phyloP scores from a whole-genome alignment of 257 asterid species.

The Solanum pennellii region DNA sequence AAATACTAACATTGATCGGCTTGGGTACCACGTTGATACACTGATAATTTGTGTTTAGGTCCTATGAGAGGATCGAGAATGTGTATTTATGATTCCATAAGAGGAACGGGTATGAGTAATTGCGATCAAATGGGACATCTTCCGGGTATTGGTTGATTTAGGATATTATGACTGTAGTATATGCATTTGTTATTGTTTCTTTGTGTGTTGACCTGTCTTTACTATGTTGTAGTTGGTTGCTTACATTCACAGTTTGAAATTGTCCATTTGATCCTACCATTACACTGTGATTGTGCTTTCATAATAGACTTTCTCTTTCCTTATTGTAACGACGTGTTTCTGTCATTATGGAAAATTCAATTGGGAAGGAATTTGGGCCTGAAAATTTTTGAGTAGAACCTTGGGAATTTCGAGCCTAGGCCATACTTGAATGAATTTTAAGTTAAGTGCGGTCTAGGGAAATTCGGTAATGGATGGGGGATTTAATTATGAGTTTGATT shows the following conservation, averaged over 20 bases:
- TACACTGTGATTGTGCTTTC: background rate
- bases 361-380: too few relatives aligned
- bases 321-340: too few relatives aligned
- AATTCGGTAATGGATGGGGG: too few relatives aligned
- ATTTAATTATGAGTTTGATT: too few relatives aligned
- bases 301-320: background rate
- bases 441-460: too few relatives aligned
- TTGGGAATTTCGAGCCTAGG: too few relatives aligned
- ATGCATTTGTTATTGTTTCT: background rate
- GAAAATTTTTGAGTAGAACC: too few relatives aligned
- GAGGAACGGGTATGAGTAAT: background rate
- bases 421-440: too few relatives aligned
- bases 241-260: background rate
- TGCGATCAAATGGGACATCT: too few relatives aligned
- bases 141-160: background rate
- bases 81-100: background rate
- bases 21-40: background rate
- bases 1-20: background rate
- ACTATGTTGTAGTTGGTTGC: background rate
- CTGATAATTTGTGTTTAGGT: too few relatives aligned
- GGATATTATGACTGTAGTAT: background rate
- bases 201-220: background rate
- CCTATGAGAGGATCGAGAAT: background rate
- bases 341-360: too few relatives aligned
- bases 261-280: background rate